Evolutionary conservation across 129 eudicot species (phyloP), one percentile per base, ranked within the genome.

Genomic region (Pulicaria dysenterica): DNA sequence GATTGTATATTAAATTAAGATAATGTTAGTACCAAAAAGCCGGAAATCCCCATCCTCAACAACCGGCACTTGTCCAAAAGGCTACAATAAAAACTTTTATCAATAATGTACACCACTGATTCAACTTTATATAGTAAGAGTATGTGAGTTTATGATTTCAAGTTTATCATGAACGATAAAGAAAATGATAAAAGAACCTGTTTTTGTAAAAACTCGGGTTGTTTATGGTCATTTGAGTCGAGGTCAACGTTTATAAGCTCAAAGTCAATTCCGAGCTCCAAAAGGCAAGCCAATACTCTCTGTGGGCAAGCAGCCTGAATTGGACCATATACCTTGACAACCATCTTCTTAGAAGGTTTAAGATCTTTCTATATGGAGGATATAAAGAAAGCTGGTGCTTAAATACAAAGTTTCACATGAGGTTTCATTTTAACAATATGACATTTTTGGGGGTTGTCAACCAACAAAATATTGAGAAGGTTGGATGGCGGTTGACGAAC

Each of bases 11-110:
- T 45, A 44, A 56, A 6, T 44, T 17, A 15, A 6, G 3, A 48
- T 14, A 40, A 13, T 50, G 19, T 50, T 31, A 39, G 79, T 85
- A 88, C 97, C 97, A 58, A 83, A 91, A 65, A 91, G 91, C 83
- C 77, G 87, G 83, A 91, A 87, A 70, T 91, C 89, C 0, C 89
- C 97, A 61, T 91, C 97, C 66, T 83, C 92, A 47, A 91, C 75
- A 0, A 85, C 89, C 5, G 97, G 97, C 65, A 91, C 89, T 83
- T 91, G 97, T 62, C 97, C 97, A 44, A 88, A 91, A 3, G 95
- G 97, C 97, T 91, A 77, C 82, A 57, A 74, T 12, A 38, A 38
- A 55, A 36, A 19, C 15, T 11, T 37, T 7, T n/a, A 46, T 68
- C 47, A 58, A n/a, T 46, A 24, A 24, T 24, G 2, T 24, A 3